phyloP scores from a whole-genome alignment of 768 basidiomycete genomes.

The Naematelia encephala region DNA sequence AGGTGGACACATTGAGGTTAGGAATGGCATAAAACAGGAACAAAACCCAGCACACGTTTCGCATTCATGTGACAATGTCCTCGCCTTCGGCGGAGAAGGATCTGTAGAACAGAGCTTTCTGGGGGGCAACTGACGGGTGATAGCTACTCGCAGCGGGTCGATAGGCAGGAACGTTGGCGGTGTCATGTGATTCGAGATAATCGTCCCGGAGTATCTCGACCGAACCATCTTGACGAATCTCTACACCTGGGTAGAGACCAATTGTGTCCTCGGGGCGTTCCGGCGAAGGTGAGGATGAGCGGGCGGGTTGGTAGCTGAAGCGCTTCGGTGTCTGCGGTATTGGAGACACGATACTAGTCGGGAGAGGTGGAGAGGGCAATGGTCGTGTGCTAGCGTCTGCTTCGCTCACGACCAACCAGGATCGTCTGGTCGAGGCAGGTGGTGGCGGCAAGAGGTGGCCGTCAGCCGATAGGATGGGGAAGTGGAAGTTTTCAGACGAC shows the following conservation, averaged over 20 bases:
- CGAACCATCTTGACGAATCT: constrained; percentile 14
- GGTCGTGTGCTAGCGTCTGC: constrained; percentile 9
- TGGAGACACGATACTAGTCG: constrained; percentile 8
- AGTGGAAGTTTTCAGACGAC: constrained; percentile 32
- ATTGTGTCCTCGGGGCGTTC: background rate
- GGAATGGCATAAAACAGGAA: too few species aligned
- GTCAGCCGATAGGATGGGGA: constrained; percentile 43
- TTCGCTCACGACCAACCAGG: constrained; percentile 5
- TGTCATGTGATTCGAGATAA: background rate
- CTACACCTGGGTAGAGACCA: constrained; percentile 17
- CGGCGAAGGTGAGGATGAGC: background rate
- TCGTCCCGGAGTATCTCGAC: constrained; percentile 23
- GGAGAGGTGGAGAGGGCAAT: constrained; percentile 22
- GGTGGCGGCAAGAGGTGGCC: constrained; percentile 38
- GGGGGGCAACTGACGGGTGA: constrained; percentile 10
- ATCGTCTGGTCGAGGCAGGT: constrained; percentile 29
- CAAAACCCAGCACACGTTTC: background rate
- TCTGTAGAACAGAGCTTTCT: constrained; percentile 27
- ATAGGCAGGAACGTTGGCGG: background rate
- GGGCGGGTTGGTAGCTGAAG: constrained; percentile 15
- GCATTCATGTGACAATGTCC: constrained; percentile 9
- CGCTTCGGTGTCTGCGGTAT: constrained; percentile 14
- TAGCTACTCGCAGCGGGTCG: background rate
- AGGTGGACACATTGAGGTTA: background rate
- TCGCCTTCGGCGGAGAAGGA: constrained; percentile 33